Conservation (phyloP, 441 rosid genomes). For the Rhodomyrtus psidioides region DNA sequence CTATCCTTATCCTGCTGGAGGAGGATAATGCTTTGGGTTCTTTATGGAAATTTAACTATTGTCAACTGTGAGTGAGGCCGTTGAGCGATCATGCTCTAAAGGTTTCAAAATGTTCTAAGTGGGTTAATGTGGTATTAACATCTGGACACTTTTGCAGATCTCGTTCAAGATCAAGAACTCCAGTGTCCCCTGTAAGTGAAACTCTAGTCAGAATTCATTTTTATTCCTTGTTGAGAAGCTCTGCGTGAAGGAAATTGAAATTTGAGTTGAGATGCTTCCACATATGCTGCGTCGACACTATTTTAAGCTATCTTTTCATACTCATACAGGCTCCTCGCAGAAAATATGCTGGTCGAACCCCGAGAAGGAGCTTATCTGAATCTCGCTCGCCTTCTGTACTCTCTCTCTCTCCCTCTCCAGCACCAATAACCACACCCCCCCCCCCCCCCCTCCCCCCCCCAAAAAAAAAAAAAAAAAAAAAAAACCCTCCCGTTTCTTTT, state of each 20-base stretch:
- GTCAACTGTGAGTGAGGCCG: slow-evolving; percentile 21
- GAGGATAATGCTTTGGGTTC: neutral
- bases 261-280: neutral
- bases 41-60: slow-evolving; percentile 1
- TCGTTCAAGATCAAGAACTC: slow-evolving; percentile 43
- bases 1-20: neutral
- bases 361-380: slow-evolving; percentile 9
- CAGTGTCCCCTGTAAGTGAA: slow-evolving; percentile 49
- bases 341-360: slow-evolving; percentile 11
- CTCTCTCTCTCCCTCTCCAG: neutral
- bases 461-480: too few species aligned
- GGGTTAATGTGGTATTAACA: slow-evolving; percentile 15
- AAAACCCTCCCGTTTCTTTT: too few species aligned
- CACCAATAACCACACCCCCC: too few species aligned
- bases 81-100: slow-evolving; percentile 12
- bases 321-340: slow-evolving; percentile 15
- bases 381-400: slow-evolving; percentile 34
- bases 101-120: slow-evolving; percentile 15
- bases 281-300: neutral
- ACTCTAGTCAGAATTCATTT: neutral
- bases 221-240: neutral
- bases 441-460: too few species aligned
- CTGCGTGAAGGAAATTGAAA: neutral
- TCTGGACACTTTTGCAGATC: slow-evolving; percentile 55
- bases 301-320: neutral